phyloP scores from a whole-genome alignment of 305 asterid genomes.

The Solanum hybrid region DNA sequence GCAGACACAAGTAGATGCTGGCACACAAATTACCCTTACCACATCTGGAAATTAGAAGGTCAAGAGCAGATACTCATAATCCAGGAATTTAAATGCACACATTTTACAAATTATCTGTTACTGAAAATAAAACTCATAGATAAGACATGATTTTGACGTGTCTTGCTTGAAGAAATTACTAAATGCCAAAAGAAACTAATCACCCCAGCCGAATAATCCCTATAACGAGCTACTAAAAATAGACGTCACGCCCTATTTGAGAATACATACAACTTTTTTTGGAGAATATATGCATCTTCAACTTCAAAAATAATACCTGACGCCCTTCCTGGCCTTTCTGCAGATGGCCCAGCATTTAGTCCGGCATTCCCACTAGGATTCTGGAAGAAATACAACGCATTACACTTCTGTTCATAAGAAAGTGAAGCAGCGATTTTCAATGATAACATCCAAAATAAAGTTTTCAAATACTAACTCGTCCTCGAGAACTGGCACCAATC shows the following conservation, averaged over 20 bases:
- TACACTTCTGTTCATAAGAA: neutral
- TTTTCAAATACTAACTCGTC: constrained; percentile 38
- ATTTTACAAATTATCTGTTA: neutral
- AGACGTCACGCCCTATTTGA: neutral
- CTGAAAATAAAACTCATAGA: neutral
- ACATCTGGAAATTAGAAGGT: neutral
- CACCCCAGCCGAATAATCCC: neutral
- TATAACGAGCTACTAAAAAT: neutral
- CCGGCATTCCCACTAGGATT: constrained; percentile 59
- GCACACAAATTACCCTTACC: neutral
- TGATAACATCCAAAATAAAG: neutral
- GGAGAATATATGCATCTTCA: neutral
- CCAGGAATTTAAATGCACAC: neutral
- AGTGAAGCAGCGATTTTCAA: neutral
- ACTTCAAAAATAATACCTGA: constrained; percentile 42
- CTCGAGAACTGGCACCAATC: constrained; percentile 68
- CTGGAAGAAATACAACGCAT: constrained; percentile 32
- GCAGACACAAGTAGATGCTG: neutral
- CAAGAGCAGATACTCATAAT: neutral
- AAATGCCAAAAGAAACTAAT: neutral
- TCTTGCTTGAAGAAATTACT: neutral
- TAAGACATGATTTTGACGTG: neutral
- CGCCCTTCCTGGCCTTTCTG: constrained; percentile 67
- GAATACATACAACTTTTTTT: neutral
- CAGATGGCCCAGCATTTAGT: constrained; percentile 62